Evolutionary conservation across 2,329 filamentous ascomycete species (phyloP), one percentile per base, ranked within the genome.

Genomic region (Didymella arachidicola): DNA sequence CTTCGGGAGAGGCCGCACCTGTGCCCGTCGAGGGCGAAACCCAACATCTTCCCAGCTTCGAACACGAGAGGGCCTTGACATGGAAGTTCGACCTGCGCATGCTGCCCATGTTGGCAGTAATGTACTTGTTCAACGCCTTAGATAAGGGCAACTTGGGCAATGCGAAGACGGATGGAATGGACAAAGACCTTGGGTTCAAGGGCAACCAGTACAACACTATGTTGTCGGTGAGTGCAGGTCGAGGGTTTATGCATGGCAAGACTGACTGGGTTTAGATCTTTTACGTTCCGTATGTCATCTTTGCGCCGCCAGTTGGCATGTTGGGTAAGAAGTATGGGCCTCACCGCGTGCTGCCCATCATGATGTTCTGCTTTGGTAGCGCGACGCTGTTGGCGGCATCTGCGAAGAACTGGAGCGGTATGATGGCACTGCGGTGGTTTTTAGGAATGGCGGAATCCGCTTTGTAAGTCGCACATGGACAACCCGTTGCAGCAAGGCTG

Each of bases 251-350:
- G 32, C 6, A 22, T 26, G 14, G 5, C 41, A 14, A 11, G 50
- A 65, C 46, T 59, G 29, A 59, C 12, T 29, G 7, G 16, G 14
- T 5, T n/a, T 2, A 59, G 56, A 87, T 93, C 63, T 93, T 93
- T 80, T 93, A 90, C 75, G 81, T 92, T 7, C 89, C 89, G 0
- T 92, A 89, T 71, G 89, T 91, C 34, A 70, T 92, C 3, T 89
- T 87, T 53, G 89, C 87, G 1, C 88, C 87, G 0, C 85, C 87
- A 1, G 75, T 91, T 38, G 82, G 80, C 12, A 88, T 92, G 78
- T 70, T 89, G 4, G 89, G 88, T 53, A 92, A 90, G 78, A 87
- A 84, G 60, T 89, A 83, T 68, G 87, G 88, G 0, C 86, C 89
- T 0, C 82, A 85, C 55, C 80, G 83, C 18, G 86, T 89, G 10